Percentiles rank a stretch among this genome's conserved stretches.
Conservation (phyloP, 306 rosid genomes). For the Quercus parvula region DNA sequence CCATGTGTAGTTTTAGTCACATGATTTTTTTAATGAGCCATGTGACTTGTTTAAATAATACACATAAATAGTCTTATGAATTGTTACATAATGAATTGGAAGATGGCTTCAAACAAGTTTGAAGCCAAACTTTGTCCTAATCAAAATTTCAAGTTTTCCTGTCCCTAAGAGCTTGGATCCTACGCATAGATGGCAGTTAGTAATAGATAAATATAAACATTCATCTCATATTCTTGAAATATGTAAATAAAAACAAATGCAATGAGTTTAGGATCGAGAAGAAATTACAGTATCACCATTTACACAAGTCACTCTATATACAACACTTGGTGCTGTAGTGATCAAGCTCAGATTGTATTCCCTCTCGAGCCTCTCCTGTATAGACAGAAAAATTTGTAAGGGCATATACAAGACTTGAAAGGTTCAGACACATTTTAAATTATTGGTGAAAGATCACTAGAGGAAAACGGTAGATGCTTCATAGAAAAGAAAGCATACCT, state of each 20-base stretch:
- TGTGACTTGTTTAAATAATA: too few relatives aligned
- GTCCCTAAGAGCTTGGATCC: background rate
- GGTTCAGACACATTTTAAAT: constrained; percentile 12
- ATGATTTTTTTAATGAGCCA: too few relatives aligned
- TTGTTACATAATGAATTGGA: too few relatives aligned
- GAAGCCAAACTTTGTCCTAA: background rate
- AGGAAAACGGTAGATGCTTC: constrained; percentile 11
- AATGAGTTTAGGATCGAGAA: constrained; percentile 47
- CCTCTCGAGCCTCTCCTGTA: constrained; percentile 77
- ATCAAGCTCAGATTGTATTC: constrained; percentile 80
- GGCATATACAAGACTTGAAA: constrained; percentile 18
- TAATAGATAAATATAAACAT: background rate
- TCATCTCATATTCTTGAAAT: background rate
- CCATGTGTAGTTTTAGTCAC: too few relatives aligned
- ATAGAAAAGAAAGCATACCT: constrained; percentile 41
- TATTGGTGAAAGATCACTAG: background rate
- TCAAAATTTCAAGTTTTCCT: background rate
- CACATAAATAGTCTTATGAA: too few relatives aligned
- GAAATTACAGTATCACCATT: constrained; percentile 80
- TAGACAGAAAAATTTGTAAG: constrained; percentile 12
- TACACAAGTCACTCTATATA: constrained; percentile 63
- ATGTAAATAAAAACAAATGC: constrained; percentile 8
- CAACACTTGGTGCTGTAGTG: constrained; percentile 87
- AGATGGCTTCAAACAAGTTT: too few relatives aligned
- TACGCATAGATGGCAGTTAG: background rate